Evolutionary conservation across 148 eudicot genomes (phyloP), one percentile per base, ranked within the genome.

Genomic region (Fallopia convolvulus): DNA sequence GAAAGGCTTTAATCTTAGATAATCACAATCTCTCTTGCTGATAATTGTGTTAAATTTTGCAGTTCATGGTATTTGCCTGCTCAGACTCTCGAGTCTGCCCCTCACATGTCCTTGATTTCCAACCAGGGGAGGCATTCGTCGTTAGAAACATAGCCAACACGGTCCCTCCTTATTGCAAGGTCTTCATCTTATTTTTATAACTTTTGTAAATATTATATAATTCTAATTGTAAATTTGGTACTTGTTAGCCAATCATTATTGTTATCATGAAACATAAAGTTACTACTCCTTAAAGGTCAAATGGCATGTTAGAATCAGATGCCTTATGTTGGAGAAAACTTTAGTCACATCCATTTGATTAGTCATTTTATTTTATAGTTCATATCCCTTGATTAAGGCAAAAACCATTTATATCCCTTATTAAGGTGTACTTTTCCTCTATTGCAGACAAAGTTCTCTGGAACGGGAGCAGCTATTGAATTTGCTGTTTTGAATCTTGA

Each of bases 61-160:
- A 93, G 98, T 93, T 90, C 79, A 47, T 89, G 87, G 94, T 91
- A 32, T 91, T 90, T 91, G 92, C 92, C 41, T 93, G 97, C 87
- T 90, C 91, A 10, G 98, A 93, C 78, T 93, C 98, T 11, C 85
- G 96, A 8, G 98, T 90, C 23, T 91, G 97, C 81, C 95, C 96
- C 48, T 93, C 96, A 8, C 93, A 93, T 47, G 72, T 93, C 76
- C 83, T 93, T 52, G 86, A 89, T 86, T 93, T 91, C 82, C 96
- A 91, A 39, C 98, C 98, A 36, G 98, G 98, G 52, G 98, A 93
- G 77, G 98, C 98, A 49, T 93, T 92, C 74, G 33, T 82, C 26
- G 97, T 94, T 83, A 87, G 99, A 30, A 94, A 92, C 86, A 94
- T 94, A 61, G 99, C 99, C 70, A 90, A 79, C 89, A 94, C 90